A percentile compares a stretch with the other conserved stretches of the same genome.
phyloP scores from a whole-genome alignment of 2,329 filamentous ascomycete species.

The Beauveria asiatica region DNA sequence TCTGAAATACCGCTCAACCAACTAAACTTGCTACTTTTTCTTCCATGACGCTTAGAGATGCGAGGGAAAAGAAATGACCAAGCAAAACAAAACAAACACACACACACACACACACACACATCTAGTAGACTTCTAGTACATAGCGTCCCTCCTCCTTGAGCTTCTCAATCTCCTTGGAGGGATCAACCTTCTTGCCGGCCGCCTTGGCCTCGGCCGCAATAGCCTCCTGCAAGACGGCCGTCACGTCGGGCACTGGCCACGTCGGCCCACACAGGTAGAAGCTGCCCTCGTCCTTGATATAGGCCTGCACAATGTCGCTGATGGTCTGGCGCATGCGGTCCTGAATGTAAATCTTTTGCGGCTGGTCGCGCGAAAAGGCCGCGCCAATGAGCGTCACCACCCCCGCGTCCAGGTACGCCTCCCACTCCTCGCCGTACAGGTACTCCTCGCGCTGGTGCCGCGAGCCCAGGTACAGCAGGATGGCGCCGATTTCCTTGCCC shows the following conservation, averaged over 20 bases:
- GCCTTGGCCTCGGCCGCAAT: constrained; percentile 66
- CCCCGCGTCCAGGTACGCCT: constrained; percentile 90
- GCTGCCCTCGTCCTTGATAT: constrained; percentile 76
- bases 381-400: constrained; percentile 90
- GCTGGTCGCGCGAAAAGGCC: constrained; percentile 94
- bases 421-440: constrained; percentile 98
- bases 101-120: neutral
- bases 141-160: constrained; percentile 93
- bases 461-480: constrained; percentile 92
- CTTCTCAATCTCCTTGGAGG: constrained; percentile 87
- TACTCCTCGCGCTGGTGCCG: constrained; percentile 98
- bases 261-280: constrained; percentile 98
- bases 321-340: constrained; percentile 92
- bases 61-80: neutral
- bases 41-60: too few relatives aligned
- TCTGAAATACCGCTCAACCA: too few relatives aligned
- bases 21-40: too few relatives aligned
- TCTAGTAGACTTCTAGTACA: constrained; percentile 91
- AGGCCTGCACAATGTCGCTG: constrained; percentile 72
- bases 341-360: constrained; percentile 98
- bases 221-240: constrained; percentile 86
- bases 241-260: constrained; percentile 97
- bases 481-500: constrained; percentile 87
- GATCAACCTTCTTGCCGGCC: constrained; percentile 71
- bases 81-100: constrained; percentile 3